Evolutionary conservation across 2,329 filamentous ascomycete species (phyloP).

Genomic region (Pseudonectria buxi): DNA sequence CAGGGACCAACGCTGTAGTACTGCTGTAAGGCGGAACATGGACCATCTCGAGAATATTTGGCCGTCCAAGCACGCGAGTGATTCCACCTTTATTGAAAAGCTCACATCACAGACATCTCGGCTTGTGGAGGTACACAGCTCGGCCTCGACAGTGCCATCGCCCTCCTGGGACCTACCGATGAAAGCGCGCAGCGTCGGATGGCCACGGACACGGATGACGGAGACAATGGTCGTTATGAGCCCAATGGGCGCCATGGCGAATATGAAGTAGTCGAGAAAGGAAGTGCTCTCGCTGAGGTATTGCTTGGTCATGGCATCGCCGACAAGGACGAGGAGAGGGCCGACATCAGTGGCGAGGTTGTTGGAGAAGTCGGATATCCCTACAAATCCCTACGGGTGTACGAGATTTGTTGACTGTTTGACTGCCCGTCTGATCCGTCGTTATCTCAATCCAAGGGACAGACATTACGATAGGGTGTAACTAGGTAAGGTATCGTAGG

Average conservation of each 20-base stretch:
- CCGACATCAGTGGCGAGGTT: slow-evolving; percentile 29
- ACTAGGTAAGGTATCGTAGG: no score
- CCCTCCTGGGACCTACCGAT: slow-evolving; percentile 33
- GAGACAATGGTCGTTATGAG: slow-evolving; percentile 32
- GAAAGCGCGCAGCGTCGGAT: slow-evolving; percentile 26
- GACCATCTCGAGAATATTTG: slow-evolving; percentile 27
- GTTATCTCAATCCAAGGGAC: no score
- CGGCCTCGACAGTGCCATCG: slow-evolving; percentile 26
- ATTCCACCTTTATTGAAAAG: slow-evolving; percentile 28
- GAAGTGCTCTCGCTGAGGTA: slow-evolving; percentile 29
- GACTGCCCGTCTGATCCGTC: no score
- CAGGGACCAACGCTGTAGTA: no score
- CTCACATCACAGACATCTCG: slow-evolving; percentile 33
- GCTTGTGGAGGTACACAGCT: slow-evolving; percentile 35
- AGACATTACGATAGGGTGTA: no score
- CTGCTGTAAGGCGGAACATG: slow-evolving; percentile 3
- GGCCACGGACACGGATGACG: slow-evolving; percentile 26
- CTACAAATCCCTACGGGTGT: no score
- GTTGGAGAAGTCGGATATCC: slow-evolving; percentile 30
- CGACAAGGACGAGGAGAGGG: slow-evolving; percentile 30
- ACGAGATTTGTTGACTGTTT: no score
- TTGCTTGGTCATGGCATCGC: slow-evolving; percentile 32
- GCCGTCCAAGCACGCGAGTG: slow-evolving; percentile 25
- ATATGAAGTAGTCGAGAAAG: slow-evolving; percentile 25
- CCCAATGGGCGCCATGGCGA: slow-evolving; percentile 31